Percentiles rank a stretch among this genome's conserved stretches.
Conservation (phyloP, 805 yeast genomes). For the Candida maltosa region DNA sequence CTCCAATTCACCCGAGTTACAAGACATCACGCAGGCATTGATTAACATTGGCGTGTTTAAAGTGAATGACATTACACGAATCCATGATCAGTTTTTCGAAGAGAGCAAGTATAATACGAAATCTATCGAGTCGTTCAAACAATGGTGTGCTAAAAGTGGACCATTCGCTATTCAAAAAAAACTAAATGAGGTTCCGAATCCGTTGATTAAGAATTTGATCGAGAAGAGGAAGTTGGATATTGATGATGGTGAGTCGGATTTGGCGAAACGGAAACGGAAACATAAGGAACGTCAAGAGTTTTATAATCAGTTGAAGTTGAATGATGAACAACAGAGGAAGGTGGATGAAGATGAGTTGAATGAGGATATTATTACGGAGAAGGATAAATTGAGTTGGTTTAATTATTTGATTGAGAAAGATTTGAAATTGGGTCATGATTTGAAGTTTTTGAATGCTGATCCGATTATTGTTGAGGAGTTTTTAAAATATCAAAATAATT, state of each 20-base stretch:
- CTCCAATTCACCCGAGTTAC: conserved; percentile 45
- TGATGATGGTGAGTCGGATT: conserved; percentile 30
- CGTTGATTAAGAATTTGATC: conserved; percentile 27
- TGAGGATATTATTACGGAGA: conserved; percentile 14
- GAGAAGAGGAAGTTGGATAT: conserved; percentile 38
- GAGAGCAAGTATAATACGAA: conserved; percentile 24
- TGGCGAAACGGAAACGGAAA: conserved; percentile 30
- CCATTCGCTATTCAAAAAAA: conserved; percentile 17
- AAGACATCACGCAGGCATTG: conserved; percentile 73
- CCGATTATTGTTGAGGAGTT: conserved; percentile 21
- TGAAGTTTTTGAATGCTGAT: conserved; percentile 27
- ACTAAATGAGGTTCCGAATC: conserved; percentile 28
- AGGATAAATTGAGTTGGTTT: conserved; percentile 32
- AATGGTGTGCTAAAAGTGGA: conserved; percentile 34
- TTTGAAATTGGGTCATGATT: conserved; percentile 32
- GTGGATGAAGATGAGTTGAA: conserved; percentile 16
- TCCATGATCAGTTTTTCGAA: conserved; percentile 5
- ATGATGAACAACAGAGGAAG: conserved; percentile 7
- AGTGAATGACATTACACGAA: conserved; percentile 4
- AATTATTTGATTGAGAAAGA: conserved; percentile 36
- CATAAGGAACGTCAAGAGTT: conserved; percentile 37
- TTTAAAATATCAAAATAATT: conserved; percentile 23
- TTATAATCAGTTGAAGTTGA: conserved; percentile 33
- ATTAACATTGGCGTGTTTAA: conserved; percentile 58
- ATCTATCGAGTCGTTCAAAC: conserved; percentile 32